phyloP scores from a whole-genome alignment of 768 basidiomycete genomes.

The Pisolithus marmoratus region DNA sequence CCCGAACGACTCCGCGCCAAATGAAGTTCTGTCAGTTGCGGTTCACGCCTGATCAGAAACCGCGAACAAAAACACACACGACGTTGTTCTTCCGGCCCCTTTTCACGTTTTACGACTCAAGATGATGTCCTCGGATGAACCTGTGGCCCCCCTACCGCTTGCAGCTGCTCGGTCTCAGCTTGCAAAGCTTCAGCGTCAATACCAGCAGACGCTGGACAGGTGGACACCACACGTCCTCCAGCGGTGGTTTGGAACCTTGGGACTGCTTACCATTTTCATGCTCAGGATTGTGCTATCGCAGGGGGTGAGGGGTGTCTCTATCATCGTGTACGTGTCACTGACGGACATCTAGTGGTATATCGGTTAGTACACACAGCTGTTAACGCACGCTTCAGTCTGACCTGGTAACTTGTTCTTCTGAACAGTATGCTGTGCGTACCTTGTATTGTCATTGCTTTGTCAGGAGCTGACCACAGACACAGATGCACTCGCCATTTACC shows the following conservation, averaged over 20 bases:
- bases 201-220: slow-evolving; percentile 86
- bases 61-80: slow-evolving; percentile 1
- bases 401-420: slow-evolving; percentile 3
- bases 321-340: background rate
- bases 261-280: slow-evolving; percentile 68
- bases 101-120: slow-evolving; percentile 6
- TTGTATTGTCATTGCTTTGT: background rate
- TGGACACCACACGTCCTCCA: slow-evolving; percentile 87
- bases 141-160: slow-evolving; percentile 17
- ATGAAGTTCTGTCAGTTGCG: no score
- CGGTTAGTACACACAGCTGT: slow-evolving; percentile 45
- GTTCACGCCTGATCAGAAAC: background rate
- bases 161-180: slow-evolving; percentile 22
- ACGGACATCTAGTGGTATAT: slow-evolving; percentile 73
- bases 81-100: background rate
- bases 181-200: slow-evolving; percentile 61
- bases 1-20: no score
- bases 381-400: background rate
- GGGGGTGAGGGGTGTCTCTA: slow-evolving; percentile 57
- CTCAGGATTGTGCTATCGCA: slow-evolving; percentile 83
- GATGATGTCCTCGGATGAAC: slow-evolving; percentile 33
- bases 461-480: slow-evolving; percentile 1
- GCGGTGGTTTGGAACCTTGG: slow-evolving; percentile 79
- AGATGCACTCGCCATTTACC: slow-evolving; percentile 93
- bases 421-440: slow-evolving; percentile 63